A percentile compares a stretch with the other conserved stretches of the same genome.
These are phyloP conservation scores for Adansonia gregorii DNA, from an alignment of 441 rosid species.

Conservation along the genomic window DNA sequence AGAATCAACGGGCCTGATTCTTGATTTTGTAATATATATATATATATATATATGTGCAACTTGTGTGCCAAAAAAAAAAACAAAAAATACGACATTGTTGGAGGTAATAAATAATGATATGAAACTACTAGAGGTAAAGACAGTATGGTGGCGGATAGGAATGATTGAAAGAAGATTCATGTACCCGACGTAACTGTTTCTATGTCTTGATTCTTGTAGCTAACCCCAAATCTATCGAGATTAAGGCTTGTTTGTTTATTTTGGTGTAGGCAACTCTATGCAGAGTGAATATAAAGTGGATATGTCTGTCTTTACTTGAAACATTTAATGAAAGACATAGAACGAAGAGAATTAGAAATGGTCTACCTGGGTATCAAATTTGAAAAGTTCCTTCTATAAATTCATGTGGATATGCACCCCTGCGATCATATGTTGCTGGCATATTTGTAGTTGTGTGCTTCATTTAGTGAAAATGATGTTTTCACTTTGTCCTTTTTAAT, in stretches of 20 bases:
- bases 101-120: conserved; percentile 5
- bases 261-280: background rate
- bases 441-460: background rate
- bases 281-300: conserved; percentile 15
- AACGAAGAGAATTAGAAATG: background rate
- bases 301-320: background rate
- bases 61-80: background rate
- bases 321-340: conserved; percentile 5
- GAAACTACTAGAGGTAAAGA: background rate
- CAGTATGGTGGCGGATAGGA: background rate
- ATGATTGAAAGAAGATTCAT: background rate
- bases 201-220: conserved; percentile 1
- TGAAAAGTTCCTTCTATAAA: background rate
- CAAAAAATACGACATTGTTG: too few species aligned
- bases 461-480: background rate
- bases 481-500: background rate
- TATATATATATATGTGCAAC: background rate
- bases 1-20: too few species aligned
- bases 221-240: background rate
- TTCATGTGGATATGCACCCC: background rate
- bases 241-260: background rate
- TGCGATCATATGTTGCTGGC: background rate
- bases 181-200: background rate
- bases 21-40: too few species aligned
- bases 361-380: background rate